Percentiles rank a stretch among this genome's conserved stretches.
These are phyloP conservation scores for Cladochytrium replicatum DNA, from an alignment of 192 early-diverging fungal species.

Conservation along the genomic window DNA sequence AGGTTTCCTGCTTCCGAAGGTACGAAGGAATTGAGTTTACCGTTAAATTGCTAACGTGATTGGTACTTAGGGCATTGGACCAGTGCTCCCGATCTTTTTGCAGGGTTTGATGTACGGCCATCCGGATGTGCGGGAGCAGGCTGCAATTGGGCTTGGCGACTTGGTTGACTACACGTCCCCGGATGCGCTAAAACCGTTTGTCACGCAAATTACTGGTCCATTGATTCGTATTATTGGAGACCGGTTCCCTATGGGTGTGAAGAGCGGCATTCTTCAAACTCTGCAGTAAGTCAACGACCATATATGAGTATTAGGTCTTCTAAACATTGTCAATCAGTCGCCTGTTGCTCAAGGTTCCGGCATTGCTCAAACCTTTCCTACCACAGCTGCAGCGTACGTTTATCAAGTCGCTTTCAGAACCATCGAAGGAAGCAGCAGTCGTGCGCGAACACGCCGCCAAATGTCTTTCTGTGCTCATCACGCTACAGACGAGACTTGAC, in stretches of 20 bases:
- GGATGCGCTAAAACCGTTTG: conserved; percentile 73
- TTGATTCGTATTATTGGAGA: conserved; percentile 97
- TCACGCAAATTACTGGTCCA: conserved; percentile 92
- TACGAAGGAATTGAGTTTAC: conserved; percentile 3
- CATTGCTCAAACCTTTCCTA: conserved; percentile 89
- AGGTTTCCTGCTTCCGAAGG: conserved; percentile 85
- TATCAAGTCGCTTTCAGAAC: no score
- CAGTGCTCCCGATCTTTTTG: conserved; percentile 83
- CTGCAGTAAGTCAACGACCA: conserved; percentile 38
- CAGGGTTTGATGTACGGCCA: conserved; percentile 82
- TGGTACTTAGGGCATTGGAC: conserved; percentile 60
- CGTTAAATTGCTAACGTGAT: no score
- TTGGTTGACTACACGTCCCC: conserved; percentile 62
- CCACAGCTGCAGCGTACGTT: conserved; percentile 98
- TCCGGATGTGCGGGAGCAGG: conserved; percentile 70
- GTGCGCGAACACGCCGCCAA: conserved; percentile 74
- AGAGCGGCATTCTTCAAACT: conserved; percentile 84
- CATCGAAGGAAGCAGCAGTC: conserved; percentile 40
- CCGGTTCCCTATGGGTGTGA: conserved; percentile 81
- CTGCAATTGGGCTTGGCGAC: conserved; percentile 78
- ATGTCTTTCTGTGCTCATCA: conserved; percentile 65
- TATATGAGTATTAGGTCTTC: conserved; percentile 15
- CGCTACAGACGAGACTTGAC: conserved; percentile 65
- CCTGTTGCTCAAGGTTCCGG: conserved; percentile 73
- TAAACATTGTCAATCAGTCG: no score